Evolutionary conservation across 169 alveolate species (phyloP).

Genomic region (Perkinsus olseni): DNA sequence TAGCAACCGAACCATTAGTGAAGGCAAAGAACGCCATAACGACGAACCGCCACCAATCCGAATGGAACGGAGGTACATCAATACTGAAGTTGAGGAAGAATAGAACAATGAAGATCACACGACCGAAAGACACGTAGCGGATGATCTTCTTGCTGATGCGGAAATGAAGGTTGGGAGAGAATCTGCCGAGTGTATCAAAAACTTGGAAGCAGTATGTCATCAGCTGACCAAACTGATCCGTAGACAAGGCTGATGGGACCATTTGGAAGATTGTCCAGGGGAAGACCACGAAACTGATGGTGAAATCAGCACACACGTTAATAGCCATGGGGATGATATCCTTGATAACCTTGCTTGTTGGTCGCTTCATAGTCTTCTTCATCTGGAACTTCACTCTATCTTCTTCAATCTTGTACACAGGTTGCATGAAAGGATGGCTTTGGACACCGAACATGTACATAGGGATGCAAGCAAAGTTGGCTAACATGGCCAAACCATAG

Average conservation of each 20-base stretch:
- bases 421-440: neutral
- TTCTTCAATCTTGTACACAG: neutral
- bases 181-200: neutral
- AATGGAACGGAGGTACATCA: neutral
- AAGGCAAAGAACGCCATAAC: slow-evolving; percentile 27
- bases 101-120: neutral
- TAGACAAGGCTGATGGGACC: neutral
- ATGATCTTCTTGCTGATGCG: neutral
- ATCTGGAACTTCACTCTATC: neutral
- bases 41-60: slow-evolving; percentile 16
- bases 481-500: neutral
- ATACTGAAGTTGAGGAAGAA: neutral
- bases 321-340: neutral
- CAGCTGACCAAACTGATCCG: neutral
- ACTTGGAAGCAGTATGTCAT: neutral
- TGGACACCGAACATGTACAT: neutral
- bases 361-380: neutral
- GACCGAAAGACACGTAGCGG: neutral
- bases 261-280: neutral
- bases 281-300: neutral
- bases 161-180: neutral
- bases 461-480: neutral
- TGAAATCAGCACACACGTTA: neutral
- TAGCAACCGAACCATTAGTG: slow-evolving; percentile 19
- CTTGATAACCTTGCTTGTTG: neutral